Percentiles rank a stretch among this genome's conserved stretches.
These are phyloP conservation scores for Solanum aculeatissimum DNA, from an alignment of 305 asterid species.

Conservation along the genomic window DNA sequence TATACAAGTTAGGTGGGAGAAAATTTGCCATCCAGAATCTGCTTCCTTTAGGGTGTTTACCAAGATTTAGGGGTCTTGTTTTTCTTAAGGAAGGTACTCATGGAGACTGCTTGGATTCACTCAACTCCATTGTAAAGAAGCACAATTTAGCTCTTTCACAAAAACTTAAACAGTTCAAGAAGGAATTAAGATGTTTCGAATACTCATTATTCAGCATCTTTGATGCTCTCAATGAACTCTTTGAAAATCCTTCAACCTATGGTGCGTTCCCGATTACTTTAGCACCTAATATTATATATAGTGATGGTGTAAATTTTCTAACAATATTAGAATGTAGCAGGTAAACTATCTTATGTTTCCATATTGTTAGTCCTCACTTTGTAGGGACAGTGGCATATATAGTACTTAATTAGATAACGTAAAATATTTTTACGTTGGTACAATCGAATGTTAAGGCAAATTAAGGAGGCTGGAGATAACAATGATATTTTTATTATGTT, in stretches of 20 bases:
- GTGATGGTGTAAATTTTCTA: not conserved
- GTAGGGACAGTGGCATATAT: not conserved
- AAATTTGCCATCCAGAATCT: not conserved
- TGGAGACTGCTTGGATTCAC: not conserved
- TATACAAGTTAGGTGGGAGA: not conserved
- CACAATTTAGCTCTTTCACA: not conserved
- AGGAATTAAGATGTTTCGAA: not conserved
- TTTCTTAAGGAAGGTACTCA: not conserved
- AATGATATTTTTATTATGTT: not conserved
- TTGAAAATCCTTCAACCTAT: not conserved
- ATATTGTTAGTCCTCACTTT: not conserved
- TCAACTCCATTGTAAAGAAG: not conserved
- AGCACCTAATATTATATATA: not conserved
- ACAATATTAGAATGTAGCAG: not conserved
- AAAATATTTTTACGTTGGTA: not conserved
- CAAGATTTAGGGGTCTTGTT: not conserved
- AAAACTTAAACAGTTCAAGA: not conserved
- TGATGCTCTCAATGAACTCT: not conserved
- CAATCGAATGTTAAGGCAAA: not conserved
- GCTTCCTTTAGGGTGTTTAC: not conserved
- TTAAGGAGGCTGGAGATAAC: not conserved
- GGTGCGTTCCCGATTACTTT: not conserved
- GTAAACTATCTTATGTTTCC: not conserved
- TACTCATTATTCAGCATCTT: not conserved
- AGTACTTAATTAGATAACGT: not conserved